These are phyloP conservation scores for Parietaria judaica DNA, from an alignment of 306 rosid species.

Conservation along the genomic window DNA sequence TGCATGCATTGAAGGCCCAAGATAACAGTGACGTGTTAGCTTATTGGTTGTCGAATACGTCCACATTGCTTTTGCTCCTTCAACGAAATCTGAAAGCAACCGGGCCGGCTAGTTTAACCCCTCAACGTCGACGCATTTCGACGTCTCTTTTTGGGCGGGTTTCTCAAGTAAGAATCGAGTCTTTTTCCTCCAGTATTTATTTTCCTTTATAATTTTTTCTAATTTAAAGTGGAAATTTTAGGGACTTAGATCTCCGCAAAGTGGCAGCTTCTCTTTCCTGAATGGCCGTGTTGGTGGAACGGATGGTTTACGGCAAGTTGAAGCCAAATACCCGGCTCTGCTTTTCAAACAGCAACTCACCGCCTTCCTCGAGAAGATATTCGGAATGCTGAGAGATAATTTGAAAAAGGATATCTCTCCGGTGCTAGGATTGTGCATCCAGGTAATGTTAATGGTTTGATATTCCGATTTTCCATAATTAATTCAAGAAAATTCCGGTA, in stretches of 20 bases:
- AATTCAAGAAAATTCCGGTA: too few relatives aligned
- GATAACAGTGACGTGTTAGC: constrained; percentile 76
- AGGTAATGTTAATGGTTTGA: constrained; percentile 27
- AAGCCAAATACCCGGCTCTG: constrained; percentile 93
- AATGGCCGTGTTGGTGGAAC: constrained; percentile 73
- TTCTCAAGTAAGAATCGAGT: constrained; percentile 65
- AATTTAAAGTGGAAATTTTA: constrained; percentile 19
- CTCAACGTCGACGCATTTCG: constrained; percentile 83
- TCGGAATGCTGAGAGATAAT: constrained; percentile 92
- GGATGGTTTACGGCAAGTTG: constrained; percentile 90
- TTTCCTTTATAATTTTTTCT: constrained; percentile 2
- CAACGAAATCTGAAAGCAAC: constrained; percentile 94
- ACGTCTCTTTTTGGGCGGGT: constrained; percentile 93
- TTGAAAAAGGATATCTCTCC: constrained; percentile 94
- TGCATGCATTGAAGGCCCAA: constrained; percentile 45
- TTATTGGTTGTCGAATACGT: constrained; percentile 94
- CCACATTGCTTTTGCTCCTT: constrained; percentile 76
- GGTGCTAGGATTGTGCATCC: constrained; percentile 84
- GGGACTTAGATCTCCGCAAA: constrained; percentile 96
- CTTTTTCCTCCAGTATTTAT: constrained; percentile 13
- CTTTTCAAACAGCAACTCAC: constrained; percentile 96
- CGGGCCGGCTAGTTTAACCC: constrained; percentile 97
- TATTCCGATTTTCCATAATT: too few relatives aligned
- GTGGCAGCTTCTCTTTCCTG: constrained; percentile 74
- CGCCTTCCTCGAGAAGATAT: constrained; percentile 93